phyloP scores from a whole-genome alignment of 768 basidiomycete genomes.

The Phylloporus rhodoxanthus region DNA sequence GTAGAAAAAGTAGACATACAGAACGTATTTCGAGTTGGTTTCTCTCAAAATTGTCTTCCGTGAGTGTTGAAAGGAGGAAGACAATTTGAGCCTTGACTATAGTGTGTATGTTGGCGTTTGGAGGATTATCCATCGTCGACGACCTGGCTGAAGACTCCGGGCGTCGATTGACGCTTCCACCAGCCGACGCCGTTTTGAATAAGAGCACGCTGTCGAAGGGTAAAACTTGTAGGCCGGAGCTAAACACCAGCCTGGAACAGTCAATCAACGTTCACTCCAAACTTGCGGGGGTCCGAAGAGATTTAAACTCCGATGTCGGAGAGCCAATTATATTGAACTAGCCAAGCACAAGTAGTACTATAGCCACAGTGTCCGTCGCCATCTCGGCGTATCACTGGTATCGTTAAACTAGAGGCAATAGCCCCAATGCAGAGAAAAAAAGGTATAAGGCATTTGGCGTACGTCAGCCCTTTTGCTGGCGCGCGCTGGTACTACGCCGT shows the following conservation, averaged over 20 bases:
- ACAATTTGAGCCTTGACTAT: slow-evolving; percentile 97
- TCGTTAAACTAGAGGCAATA: not conserved
- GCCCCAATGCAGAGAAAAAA: not conserved
- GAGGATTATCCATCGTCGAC: slow-evolving; percentile 82
- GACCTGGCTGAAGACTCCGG: slow-evolving; percentile 72
- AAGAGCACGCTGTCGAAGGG: slow-evolving; percentile 27
- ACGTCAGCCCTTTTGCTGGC: not conserved
- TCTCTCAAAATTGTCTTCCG: slow-evolving; percentile 94
- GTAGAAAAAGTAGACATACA: slow-evolving; percentile 46
- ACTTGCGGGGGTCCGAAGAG: slow-evolving; percentile 9
- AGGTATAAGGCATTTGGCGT: too few species aligned
- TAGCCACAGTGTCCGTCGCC: not conserved
- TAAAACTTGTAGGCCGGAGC: slow-evolving; percentile 31
- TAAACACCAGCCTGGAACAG: slow-evolving; percentile 27
- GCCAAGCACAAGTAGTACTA: not conserved
- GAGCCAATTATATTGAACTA: not conserved
- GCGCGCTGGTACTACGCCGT: not conserved
- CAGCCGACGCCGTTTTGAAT: slow-evolving; percentile 63
- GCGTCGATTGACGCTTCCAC: slow-evolving; percentile 63
- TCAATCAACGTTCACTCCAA: slow-evolving; percentile 18
- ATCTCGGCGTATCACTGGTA: not conserved
- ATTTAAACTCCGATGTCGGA: slow-evolving; percentile 22
- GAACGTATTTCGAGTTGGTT: slow-evolving; percentile 93
- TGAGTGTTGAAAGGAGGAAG: slow-evolving; percentile 91
- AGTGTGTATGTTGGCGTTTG: slow-evolving; percentile 80